Evolutionary conservation across 2,329 filamentous ascomycete species (phyloP).

Genomic region (Elsinoe australis): DNA sequence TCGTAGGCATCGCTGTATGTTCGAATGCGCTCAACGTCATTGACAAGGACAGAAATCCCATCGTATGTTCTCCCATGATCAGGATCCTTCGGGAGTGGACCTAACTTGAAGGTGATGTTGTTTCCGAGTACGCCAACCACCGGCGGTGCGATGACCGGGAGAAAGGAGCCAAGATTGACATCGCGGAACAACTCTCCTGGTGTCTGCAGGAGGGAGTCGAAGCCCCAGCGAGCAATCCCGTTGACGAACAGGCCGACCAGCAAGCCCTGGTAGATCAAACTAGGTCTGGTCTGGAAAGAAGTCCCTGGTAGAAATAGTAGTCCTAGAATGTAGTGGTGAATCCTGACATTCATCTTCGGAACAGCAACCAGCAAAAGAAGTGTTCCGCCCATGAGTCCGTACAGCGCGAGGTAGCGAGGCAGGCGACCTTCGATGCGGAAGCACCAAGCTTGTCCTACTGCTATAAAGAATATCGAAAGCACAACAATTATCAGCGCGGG

Average conservation of each 20-base stretch:
- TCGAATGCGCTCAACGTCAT: constrained; percentile 76
- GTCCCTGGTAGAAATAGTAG: constrained; percentile 83
- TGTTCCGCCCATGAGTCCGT: constrained; percentile 57
- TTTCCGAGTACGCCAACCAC: constrained; percentile 35
- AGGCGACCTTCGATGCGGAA: constrained; percentile 80
- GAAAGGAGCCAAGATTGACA: constrained; percentile 47
- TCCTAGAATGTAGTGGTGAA: constrained; percentile 91
- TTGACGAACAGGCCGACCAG: constrained; percentile 89
- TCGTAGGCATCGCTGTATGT: constrained; percentile 44
- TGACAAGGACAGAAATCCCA: constrained; percentile 72
- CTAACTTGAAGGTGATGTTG: constrained; percentile 60
- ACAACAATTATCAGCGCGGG: constrained; percentile 74
- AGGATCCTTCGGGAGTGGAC: constrained; percentile 30
- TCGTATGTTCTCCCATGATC: constrained; percentile 49
- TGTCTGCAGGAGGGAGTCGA: constrained; percentile 81
- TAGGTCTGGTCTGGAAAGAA: constrained; percentile 75
- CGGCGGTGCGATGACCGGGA: constrained; percentile 45
- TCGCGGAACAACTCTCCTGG: constrained; percentile 58
- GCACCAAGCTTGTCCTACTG: constrained; percentile 70
- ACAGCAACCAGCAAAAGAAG: constrained; percentile 64
- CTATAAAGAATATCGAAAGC: constrained; percentile 58
- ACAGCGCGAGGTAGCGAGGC: constrained; percentile 68
- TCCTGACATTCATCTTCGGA: constrained; percentile 71
- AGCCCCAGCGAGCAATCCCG: constrained; percentile 89
- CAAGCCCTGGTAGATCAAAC: constrained; percentile 80